phyloP scores from a whole-genome alignment of 345 rosid species.

The Microcos paniculata region DNA sequence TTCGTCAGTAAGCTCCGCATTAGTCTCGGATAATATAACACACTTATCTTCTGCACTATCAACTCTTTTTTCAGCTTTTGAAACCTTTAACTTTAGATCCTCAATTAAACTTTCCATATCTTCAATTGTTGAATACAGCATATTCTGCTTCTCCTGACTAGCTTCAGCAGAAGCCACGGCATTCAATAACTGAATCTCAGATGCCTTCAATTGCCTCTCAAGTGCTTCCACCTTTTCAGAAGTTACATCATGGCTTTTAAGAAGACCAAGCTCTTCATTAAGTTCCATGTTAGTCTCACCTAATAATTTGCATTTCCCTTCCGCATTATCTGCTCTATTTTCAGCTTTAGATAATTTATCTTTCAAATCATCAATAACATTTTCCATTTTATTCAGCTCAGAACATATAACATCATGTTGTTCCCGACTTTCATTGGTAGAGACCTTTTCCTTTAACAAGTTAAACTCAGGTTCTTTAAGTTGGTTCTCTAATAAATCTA shows the following conservation, averaged over 20 bases:
- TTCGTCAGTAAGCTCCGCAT: conserved; percentile 70
- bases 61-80: conserved; percentile 68
- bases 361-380: conserved; percentile 43
- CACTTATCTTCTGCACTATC: conserved; percentile 78
- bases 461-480: conserved; percentile 35
- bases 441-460: conserved; percentile 25
- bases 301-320: conserved; percentile 44
- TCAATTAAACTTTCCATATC: conserved; percentile 88
- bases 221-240: conserved; percentile 58
- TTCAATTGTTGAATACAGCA: conserved; percentile 61
- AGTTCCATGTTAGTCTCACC: conserved; percentile 49
- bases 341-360: conserved; percentile 44
- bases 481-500: conserved; percentile 56
- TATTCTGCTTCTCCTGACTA: conserved; percentile 71
- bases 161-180: conserved; percentile 87
- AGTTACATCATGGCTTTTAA: conserved; percentile 43
- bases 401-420: conserved; percentile 19
- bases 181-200: conserved; percentile 64
- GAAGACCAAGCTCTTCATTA: conserved; percentile 45
- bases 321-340: conserved; percentile 53
- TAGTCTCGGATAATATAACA: conserved; percentile 69
- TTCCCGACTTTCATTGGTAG: conserved; percentile 26
- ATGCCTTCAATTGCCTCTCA: conserved; percentile 63
- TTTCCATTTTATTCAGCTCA: conserved; percentile 32
- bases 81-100: conserved; percentile 69